Conservation (phyloP, 176 grass and related monocot genomes). For the Cymbopogon citratus region DNA sequence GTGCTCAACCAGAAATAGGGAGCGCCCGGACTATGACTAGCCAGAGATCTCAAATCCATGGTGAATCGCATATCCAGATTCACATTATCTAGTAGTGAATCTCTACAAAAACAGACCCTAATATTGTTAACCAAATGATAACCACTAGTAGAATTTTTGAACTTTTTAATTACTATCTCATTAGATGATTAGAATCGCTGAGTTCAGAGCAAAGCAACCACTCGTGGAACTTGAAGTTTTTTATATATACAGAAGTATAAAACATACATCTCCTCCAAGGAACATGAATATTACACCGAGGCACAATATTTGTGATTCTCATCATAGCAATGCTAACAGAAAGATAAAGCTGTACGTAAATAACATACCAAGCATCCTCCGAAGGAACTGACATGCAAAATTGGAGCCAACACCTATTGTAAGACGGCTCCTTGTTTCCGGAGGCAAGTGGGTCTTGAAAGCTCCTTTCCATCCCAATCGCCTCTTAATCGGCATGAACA, state of each 20-base stretch:
- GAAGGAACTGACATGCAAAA: constrained; percentile 32
- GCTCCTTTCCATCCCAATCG: constrained; percentile 58
- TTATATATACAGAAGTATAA: constrained; percentile 12
- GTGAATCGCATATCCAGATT: no score
- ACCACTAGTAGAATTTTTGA: background rate
- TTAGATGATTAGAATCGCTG: background rate
- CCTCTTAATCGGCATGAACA: constrained; percentile 53
- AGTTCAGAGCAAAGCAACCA: background rate
- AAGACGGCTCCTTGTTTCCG: constrained; percentile 44
- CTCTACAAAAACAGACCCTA: no score
- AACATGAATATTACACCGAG: constrained; percentile 6
- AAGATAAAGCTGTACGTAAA: constrained; percentile 53
- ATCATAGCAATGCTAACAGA: constrained; percentile 48
- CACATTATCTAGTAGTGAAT: no score
- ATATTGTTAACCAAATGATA: background rate
- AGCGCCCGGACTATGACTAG: no score
- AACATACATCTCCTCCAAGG: background rate
- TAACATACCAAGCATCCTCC: constrained; percentile 50
- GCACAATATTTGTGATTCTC: constrained; percentile 13
- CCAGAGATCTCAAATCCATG: no score
- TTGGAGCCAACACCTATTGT: constrained; percentile 49
- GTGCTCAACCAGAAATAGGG: no score
- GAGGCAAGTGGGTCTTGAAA: constrained; percentile 45
- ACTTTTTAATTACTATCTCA: background rate
- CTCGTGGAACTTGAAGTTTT: background rate